Evolutionary conservation across 1,284 basidiomycete genomes (phyloP).

Genomic region (Tilletia caries): DNA sequence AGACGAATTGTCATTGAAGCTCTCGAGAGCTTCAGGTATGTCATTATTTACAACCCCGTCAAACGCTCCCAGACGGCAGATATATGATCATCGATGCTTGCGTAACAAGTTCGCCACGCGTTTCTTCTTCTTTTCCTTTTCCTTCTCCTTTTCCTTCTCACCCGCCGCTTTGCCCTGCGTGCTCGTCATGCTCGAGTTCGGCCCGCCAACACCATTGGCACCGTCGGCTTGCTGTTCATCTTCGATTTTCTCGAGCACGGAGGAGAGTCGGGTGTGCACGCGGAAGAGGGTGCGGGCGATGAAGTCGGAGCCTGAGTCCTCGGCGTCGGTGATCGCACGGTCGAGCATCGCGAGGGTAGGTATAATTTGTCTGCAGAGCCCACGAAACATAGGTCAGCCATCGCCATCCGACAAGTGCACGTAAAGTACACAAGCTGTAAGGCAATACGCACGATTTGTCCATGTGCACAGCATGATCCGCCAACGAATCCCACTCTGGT

Average conservation of each 20-base stretch:
- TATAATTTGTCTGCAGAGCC: slow-evolving; percentile 69
- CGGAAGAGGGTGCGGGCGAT: slow-evolving; percentile 72
- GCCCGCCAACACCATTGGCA: neutral
- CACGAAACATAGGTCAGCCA: neutral
- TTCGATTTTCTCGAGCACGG: slow-evolving; percentile 37
- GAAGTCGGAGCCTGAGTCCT: slow-evolving; percentile 73
- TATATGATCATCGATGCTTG: slow-evolving; percentile 3
- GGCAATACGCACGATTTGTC: slow-evolving; percentile 69
- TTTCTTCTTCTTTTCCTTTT: slow-evolving; percentile 7
- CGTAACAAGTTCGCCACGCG: slow-evolving; percentile 7
- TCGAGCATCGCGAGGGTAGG: slow-evolving; percentile 80
- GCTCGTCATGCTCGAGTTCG: slow-evolving; percentile 34
- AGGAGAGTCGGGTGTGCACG: slow-evolving; percentile 62
- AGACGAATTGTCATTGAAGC: no score
- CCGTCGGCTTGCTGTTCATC: slow-evolving; percentile 61
- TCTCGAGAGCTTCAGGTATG: no score
- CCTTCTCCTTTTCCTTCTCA: slow-evolving; percentile 4
- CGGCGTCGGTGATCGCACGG: slow-evolving; percentile 71
- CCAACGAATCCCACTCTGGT: slow-evolving; percentile 76
- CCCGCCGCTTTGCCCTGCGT: neutral
- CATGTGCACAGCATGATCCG: slow-evolving; percentile 71
- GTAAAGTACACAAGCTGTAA: neutral
- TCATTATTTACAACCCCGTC: no score
- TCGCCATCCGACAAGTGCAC: no score
- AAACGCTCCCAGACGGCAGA: no score